Evolutionary conservation across 257 asterid genomes (phyloP).

Genomic region (Solanum bulbocastanum): DNA sequence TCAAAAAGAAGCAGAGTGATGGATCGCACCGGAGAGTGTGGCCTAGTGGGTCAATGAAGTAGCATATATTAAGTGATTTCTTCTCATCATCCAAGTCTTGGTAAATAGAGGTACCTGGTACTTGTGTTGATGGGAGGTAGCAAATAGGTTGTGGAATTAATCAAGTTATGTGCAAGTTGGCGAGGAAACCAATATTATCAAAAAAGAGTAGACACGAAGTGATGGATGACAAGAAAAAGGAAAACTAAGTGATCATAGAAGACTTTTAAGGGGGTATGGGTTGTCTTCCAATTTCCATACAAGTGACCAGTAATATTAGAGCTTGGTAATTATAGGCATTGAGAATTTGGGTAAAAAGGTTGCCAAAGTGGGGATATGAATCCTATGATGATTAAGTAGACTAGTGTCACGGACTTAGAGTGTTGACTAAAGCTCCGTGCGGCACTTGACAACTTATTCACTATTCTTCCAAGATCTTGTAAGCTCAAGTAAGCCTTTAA

Average conservation of each 20-base stretch:
- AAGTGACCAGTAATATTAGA: neutral
- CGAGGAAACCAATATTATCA: neutral
- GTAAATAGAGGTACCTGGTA: neutral
- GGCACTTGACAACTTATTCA: no score
- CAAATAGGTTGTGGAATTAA: neutral
- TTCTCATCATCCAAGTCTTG: neutral
- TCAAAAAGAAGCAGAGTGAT: neutral
- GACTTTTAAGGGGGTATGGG: conserved; percentile 9
- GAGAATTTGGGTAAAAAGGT: conserved; percentile 11
- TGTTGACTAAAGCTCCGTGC: no score
- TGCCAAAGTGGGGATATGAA: conserved; percentile 1
- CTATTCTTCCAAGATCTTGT: no score
- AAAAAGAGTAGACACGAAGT: neutral
- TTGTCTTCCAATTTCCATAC: conserved; percentile 8
- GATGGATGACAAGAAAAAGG: neutral
- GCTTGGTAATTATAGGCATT: conserved; percentile 3
- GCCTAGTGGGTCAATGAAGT: neutral
- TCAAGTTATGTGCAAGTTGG: neutral
- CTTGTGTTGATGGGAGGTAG: neutral
- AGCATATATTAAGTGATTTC: neutral
- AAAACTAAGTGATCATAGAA: conserved; percentile 5
- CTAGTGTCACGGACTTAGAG: no score
- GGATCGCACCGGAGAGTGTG: neutral
- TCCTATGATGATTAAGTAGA: conserved; percentile 8
- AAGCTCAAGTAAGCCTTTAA: no score